Evolutionary conservation across 257 asterid species (phyloP).

Genomic region (Lavandula angustifolia): DNA sequence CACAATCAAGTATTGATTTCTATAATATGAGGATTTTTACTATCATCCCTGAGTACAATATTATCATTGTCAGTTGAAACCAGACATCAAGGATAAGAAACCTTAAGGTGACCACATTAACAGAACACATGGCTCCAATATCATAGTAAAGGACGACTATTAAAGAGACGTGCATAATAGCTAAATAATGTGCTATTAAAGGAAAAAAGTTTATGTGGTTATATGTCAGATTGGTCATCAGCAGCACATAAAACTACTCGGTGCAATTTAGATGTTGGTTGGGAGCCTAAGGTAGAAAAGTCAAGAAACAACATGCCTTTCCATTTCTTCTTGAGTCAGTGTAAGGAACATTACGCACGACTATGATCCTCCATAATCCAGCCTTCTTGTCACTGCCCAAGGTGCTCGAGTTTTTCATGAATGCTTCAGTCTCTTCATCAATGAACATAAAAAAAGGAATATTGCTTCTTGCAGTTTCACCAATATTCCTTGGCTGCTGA

Average conservation of each 20-base stretch:
- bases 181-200: slow-evolving; percentile 14
- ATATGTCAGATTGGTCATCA: slow-evolving; percentile 21
- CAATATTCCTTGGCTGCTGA: slow-evolving; percentile 75
- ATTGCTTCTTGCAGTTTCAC: slow-evolving; percentile 55
- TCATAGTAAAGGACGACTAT: slow-evolving; percentile 10
- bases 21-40: slow-evolving; percentile 15
- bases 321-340: slow-evolving; percentile 89
- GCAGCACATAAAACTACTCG: slow-evolving; percentile 15
- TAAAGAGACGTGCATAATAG: slow-evolving; percentile 4
- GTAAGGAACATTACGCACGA: slow-evolving; percentile 84
- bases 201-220: neutral
- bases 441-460: slow-evolving; percentile 86
- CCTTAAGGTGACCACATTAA: slow-evolving; percentile 12
- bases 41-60: slow-evolving; percentile 22
- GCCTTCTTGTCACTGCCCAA: slow-evolving; percentile 60
- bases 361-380: slow-evolving; percentile 90
- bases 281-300: slow-evolving; percentile 2
- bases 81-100: slow-evolving; percentile 14
- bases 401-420: slow-evolving; percentile 61
- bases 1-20: slow-evolving; percentile 29
- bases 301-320: slow-evolving; percentile 57
- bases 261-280: slow-evolving; percentile 10
- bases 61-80: slow-evolving; percentile 27
- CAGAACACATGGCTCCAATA: slow-evolving; percentile 22
- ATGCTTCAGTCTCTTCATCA: slow-evolving; percentile 89